A percentile compares a stretch with the other conserved stretches of the same genome.
These are phyloP conservation scores for Neophaeococcomyces mojaviensis DNA, from an alignment of 2,329 filamentous ascomycete genomes.

Conservation along the genomic window DNA sequence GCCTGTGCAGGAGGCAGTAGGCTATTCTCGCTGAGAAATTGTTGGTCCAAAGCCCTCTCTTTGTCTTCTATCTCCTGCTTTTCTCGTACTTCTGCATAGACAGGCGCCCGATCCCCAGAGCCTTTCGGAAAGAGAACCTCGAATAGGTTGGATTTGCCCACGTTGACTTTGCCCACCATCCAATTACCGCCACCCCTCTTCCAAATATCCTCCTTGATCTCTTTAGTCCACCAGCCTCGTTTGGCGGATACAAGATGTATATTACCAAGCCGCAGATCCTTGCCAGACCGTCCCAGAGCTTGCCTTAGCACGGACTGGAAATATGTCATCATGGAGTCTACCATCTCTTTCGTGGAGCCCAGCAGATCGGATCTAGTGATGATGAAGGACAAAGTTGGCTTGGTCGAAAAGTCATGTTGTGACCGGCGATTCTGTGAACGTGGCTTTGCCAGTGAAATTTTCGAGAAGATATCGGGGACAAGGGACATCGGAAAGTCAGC, in stretches of 20 bases:
- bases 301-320: slow-evolving; percentile 68
- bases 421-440: slow-evolving; percentile 76
- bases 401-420: slow-evolving; percentile 26
- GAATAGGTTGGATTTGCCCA: slow-evolving; percentile 91
- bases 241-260: slow-evolving; percentile 79
- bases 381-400: slow-evolving; percentile 67
- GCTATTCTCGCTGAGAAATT: slow-evolving; percentile 28
- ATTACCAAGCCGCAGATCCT: slow-evolving; percentile 76
- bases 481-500: slow-evolving; percentile 96
- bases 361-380: slow-evolving; percentile 83
- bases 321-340: slow-evolving; percentile 81
- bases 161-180: slow-evolving; percentile 98
- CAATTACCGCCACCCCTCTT: slow-evolving; percentile 76
- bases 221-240: slow-evolving; percentile 81
- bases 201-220: slow-evolving; percentile 80
- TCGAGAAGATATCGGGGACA: slow-evolving; percentile 64
- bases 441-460: slow-evolving; percentile 64
- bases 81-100: slow-evolving; percentile 27
- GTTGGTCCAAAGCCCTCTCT: slow-evolving; percentile 9
- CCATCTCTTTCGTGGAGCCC: slow-evolving; percentile 73
- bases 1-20: slow-evolving; percentile 69
- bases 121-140: slow-evolving; percentile 80
- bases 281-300: slow-evolving; percentile 60
- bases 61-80: slow-evolving; percentile 23
- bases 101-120: slow-evolving; percentile 41